Evolutionary conservation across 1,284 basidiomycete genomes (phyloP), one percentile per base, ranked within the genome.

Genomic region (Peniophora sp.): DNA sequence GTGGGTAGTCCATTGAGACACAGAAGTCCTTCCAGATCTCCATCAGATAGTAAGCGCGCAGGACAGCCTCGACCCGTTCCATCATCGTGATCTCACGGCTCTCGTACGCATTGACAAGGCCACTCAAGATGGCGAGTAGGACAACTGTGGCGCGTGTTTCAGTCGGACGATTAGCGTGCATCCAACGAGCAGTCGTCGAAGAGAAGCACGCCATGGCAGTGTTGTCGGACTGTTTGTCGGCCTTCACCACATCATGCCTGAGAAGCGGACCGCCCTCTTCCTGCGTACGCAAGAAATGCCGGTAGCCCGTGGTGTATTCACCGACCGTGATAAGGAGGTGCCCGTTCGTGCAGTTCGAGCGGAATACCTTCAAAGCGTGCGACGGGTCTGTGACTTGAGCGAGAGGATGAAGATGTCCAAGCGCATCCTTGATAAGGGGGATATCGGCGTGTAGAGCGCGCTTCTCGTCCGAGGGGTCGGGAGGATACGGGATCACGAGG

Each of bases 181-280:
- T 45, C 3, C 60, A 35, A 22, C 52, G 57, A 2, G 56, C 44
- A 0, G 65, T 47, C 0, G 55, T 52, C 0, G 47, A 47, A 0
- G 62, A 54, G 9, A 61, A 60, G 48, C 60, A 62, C 0, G 65
- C 47, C 1, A 56, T 54, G 1, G 72, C 70, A 3, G 72, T 70
- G 51, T 62, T 61, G 55, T 75, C 70, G 55, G 74, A 71, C 57
- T 74, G 72, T 2, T 61, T 53, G 51, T 73, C 70, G 1, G 67
- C 34, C 43, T 66, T 65, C n/a, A 62, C 56, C 10, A 73, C 65
- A 55, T 74, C 71, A 0, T 65, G 63, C 9, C 48, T 23, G 49
- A 62, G 71, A 1, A 74, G 54, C 9, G 57, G 54, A 2, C 39
- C 18, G 11, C 18, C 35, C 12, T 15, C 39, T 8, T 22, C 6